Conservation (phyloP, 176 grass and related monocot genomes). For the Panicum miliaceum region DNA sequence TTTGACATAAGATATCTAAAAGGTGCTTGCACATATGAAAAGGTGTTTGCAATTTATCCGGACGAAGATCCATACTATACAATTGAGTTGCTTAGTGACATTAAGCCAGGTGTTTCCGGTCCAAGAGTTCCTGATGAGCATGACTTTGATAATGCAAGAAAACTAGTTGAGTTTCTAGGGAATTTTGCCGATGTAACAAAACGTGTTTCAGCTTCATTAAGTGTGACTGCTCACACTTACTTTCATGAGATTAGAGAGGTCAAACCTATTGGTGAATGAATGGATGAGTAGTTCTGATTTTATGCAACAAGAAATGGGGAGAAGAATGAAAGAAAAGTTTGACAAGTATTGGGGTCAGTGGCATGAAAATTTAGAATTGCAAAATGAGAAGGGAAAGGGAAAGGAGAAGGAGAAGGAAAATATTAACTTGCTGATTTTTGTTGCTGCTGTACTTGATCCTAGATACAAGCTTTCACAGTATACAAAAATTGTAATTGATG, state of each 20-base stretch:
- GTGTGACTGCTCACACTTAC: not conserved
- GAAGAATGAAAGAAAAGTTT: not conserved
- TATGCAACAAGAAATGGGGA: not conserved
- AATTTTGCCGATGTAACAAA: not conserved
- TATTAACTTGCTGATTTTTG: slow-evolving; percentile 4
- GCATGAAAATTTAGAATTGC: not conserved
- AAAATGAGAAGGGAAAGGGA: not conserved
- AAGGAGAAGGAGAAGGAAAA: slow-evolving; percentile 7
- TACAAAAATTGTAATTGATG: not conserved
- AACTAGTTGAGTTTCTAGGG: not conserved
- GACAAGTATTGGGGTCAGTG: not conserved
- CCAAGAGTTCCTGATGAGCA: not conserved
- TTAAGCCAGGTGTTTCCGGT: not conserved
- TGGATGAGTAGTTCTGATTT: not conserved
- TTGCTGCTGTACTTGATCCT: not conserved
- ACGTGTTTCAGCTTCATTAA: not conserved
- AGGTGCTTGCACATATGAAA: not conserved
- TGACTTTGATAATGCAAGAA: not conserved
- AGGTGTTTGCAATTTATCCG: not conserved
- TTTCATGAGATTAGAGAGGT: not conserved
- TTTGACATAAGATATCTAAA: not conserved
- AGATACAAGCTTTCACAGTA: not conserved
- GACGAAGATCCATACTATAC: slow-evolving; percentile 3
- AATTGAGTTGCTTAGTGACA: not conserved
- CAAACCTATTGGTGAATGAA: not conserved